Evolutionary conservation across 2,329 filamentous ascomycete genomes (phyloP), one percentile per base, ranked within the genome.

Genomic region (Cercospora sesami): DNA sequence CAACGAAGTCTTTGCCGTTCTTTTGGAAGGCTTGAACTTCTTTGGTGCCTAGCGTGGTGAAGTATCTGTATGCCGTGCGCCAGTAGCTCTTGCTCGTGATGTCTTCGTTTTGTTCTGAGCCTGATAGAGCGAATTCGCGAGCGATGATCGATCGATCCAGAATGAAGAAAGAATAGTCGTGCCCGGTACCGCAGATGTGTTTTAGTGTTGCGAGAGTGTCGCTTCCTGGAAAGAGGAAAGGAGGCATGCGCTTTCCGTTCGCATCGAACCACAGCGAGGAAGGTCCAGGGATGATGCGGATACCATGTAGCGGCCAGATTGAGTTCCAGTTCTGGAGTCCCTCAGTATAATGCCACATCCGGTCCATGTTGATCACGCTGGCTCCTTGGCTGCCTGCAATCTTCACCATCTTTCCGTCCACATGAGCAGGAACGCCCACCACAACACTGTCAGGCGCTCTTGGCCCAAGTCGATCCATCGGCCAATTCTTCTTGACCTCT

Each of bases 301-400:
- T 59, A 5, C 55, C 55, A 9, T 59, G 55, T 6, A 59, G 31
- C 2, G 55, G 55, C 55, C 55, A 59, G 30, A 59, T 59, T 5
- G 55, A 18, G 31, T 59, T 59, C 55, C 55, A 59, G 30, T 59
- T 59, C n/a, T 59, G 55, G 30, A 59, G 55, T 9, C 55, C 55
- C 28, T 59, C 55, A 31, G 55, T 59, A 16, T 59, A 59, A 36
- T 59, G 55, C 55, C 55, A 59, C 55, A 59, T 59, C 4, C 55
- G 55, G 4, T 59, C 55, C 55, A 59, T 59, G 26, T 59, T 59
- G 55, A 59, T 59, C n/a, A 59, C 55, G 30, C 55, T 59, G 55
- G 55, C 55, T 21, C 55, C 55, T 36, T 59, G 28, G 18, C 0
- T 36, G 5, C n/a, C 31, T 23, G 55, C 55, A 23, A 59, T 59